phyloP scores from a whole-genome alignment of 306 rosid genomes.

The Calophaca sinica region DNA sequence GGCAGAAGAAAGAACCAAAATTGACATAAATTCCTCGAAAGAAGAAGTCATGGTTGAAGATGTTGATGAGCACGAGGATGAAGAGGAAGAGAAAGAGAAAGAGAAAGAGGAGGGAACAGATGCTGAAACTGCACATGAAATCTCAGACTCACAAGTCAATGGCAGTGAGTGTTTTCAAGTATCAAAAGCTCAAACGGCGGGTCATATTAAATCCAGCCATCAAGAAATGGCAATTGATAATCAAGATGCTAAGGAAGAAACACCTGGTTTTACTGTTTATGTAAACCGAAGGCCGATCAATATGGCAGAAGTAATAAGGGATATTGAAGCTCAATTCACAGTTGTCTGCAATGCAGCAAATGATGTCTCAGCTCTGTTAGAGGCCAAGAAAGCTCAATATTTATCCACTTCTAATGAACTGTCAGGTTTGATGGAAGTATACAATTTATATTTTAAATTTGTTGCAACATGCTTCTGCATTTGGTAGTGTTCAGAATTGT shows the following conservation, averaged over 20 bases:
- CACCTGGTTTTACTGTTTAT: constrained; percentile 84
- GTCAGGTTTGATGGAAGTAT: constrained; percentile 62
- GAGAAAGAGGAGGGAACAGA: constrained; percentile 49
- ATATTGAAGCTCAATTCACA: constrained; percentile 79
- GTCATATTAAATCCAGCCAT: constrained; percentile 57
- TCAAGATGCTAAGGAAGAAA: constrained; percentile 67
- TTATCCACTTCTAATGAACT: constrained; percentile 64
- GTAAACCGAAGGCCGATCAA: constrained; percentile 81
- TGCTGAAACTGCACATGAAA: constrained; percentile 50
- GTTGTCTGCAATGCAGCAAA: constrained; percentile 72
- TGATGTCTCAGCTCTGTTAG: constrained; percentile 77
- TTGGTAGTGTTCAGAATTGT: constrained; percentile 18
- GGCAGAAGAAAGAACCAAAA: constrained; percentile 57
- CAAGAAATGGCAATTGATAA: constrained; percentile 56
- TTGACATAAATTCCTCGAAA: constrained; percentile 49
- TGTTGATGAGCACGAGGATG: constrained; percentile 60
- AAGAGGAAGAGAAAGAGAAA: constrained; percentile 37
- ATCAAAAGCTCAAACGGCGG: constrained; percentile 61
- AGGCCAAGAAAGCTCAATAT: constrained; percentile 69
- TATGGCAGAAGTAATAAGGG: constrained; percentile 86
- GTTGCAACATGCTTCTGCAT: constrained; percentile 29
- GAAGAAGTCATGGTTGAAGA: constrained; percentile 76
- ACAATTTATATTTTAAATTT: constrained; percentile 9
- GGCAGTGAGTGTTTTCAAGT: constrained; percentile 52
- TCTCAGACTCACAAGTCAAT: constrained; percentile 44